phyloP scores from a whole-genome alignment of 2,329 filamentous ascomycete genomes.

The Apiospora arundinis region DNA sequence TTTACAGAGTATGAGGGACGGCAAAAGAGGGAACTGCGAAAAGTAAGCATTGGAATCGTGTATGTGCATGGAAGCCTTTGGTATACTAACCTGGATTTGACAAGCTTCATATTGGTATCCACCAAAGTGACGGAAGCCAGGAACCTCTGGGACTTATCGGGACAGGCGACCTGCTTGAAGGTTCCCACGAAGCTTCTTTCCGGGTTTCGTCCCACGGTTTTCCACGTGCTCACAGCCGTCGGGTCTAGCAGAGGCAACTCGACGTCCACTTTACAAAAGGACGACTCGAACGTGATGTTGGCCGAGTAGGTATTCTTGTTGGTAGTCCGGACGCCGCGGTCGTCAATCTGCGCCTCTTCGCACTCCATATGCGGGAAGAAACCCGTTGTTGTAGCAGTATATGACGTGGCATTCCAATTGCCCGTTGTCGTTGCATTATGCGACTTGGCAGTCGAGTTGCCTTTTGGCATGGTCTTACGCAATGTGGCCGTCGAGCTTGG shows the following conservation, averaged over 20 bases:
- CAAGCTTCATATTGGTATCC: neutral
- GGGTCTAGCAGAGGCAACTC: neutral
- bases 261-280: neutral
- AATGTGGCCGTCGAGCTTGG: too few species aligned
- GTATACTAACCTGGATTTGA: neutral
- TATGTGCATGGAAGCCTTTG: too few species aligned
- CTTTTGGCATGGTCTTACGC: too few species aligned
- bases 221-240: neutral
- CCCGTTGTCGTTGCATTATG: too few species aligned
- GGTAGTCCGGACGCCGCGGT: neutral
- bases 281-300: neutral
- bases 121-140: neutral
- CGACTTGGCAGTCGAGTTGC: too few species aligned
- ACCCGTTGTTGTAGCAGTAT: neutral
- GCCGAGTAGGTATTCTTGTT: neutral
- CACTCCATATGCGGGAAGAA: constrained; percentile 10
- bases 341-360: neutral
- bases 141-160: neutral
- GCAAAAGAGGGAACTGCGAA: neutral
- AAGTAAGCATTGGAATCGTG: neutral
- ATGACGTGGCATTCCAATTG: too few species aligned
- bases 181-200: neutral
- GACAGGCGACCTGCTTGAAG: neutral
- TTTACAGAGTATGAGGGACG: neutral
- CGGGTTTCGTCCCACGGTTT: neutral